Percentiles rank a stretch among this genome's conserved stretches.
Conservation (phyloP, 73 alveolate species). For the Effrenium voratum region DNA sequence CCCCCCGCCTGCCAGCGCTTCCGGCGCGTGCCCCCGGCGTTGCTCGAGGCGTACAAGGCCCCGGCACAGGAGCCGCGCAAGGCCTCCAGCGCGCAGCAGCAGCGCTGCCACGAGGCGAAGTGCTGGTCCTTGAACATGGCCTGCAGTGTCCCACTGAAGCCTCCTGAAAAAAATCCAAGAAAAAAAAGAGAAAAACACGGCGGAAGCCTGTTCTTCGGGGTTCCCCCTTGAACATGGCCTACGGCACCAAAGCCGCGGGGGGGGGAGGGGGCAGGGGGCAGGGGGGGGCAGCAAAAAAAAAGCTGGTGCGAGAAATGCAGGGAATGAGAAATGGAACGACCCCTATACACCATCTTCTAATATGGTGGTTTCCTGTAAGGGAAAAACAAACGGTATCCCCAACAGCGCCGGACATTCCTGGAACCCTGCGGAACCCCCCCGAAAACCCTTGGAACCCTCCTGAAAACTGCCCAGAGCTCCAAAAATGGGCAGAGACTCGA, state of each 20-base stretch:
- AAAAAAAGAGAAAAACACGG: not conserved
- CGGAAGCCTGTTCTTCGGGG: not conserved
- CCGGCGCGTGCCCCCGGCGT: slow-evolving; percentile 55
- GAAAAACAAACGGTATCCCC: no score
- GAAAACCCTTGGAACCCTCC: no score
- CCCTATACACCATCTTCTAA: no score
- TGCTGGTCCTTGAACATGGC: slow-evolving; percentile 59
- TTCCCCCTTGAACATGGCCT: no score
- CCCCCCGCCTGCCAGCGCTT: slow-evolving; percentile 59
- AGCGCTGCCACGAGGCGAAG: not conserved
- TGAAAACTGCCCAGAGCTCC: no score
- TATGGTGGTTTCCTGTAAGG: no score
- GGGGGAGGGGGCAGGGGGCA: not conserved
- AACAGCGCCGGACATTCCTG: no score
- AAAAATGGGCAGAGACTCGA: no score
- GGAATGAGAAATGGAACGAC: no score
- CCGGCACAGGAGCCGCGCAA: slow-evolving; percentile 43
- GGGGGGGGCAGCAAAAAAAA: not conserved
- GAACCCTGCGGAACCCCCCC: no score
- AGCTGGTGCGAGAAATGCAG: not conserved
- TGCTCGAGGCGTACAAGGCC: slow-evolving; percentile 43
- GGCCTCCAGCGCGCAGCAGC: slow-evolving; percentile 72
- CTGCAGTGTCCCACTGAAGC: not conserved
- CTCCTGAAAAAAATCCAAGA: not conserved
- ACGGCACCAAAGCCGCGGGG: not conserved